Evolutionary conservation across 345 rosid genomes (phyloP).

Genomic region (Isatis tinctoria): DNA sequence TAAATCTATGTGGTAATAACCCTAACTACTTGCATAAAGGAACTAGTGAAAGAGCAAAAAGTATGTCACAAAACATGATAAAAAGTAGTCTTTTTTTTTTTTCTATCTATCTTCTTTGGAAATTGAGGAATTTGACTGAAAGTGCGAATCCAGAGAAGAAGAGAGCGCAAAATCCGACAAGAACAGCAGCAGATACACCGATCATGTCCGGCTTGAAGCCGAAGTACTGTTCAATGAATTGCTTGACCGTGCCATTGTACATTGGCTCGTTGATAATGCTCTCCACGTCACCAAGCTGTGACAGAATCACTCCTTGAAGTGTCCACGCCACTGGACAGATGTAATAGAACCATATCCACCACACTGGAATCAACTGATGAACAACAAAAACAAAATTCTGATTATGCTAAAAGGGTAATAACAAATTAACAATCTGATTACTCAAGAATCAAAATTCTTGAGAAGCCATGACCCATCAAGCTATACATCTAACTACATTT

Average conservation of each 20-base stretch:
- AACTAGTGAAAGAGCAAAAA: neutral
- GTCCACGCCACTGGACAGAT: constrained; percentile 89
- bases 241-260: constrained; percentile 58
- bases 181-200: constrained; percentile 50
- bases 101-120: constrained; percentile 59
- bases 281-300: constrained; percentile 86
- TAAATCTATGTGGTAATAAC: neutral
- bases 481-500: neutral
- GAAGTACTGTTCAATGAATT: constrained; percentile 45
- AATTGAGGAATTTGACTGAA: constrained; percentile 66
- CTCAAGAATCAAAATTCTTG: neutral
- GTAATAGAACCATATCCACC: constrained; percentile 98
- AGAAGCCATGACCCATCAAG: neutral
- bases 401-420: neutral
- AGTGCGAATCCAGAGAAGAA: constrained; percentile 64
- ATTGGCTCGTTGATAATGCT: constrained; percentile 46
- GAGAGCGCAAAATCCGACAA: constrained; percentile 47
- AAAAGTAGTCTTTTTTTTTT: neutral
- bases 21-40: neutral
- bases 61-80: neutral
- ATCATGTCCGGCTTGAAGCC: constrained; percentile 47
- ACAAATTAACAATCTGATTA: neutral
- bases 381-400: neutral
- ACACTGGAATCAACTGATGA: constrained; percentile 65
- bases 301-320: constrained; percentile 58